These are phyloP conservation scores for Colletotrichum scovillei DNA, from an alignment of 2,329 filamentous ascomycete genomes.

Conservation along the genomic window DNA sequence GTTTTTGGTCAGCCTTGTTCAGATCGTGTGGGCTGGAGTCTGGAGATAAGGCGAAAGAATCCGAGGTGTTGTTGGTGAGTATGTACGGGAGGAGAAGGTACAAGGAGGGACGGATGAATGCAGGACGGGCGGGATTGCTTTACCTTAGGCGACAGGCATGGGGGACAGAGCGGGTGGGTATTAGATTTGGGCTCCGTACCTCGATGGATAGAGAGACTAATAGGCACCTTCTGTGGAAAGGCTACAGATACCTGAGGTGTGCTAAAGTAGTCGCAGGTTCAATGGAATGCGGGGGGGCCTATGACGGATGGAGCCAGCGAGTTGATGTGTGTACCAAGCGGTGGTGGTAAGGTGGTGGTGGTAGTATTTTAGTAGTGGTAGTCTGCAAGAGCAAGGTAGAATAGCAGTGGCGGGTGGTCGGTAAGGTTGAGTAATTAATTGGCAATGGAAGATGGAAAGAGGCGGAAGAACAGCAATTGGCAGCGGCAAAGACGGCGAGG, in stretches of 20 bases:
- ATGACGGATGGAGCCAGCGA: constrained; percentile 13
- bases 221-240: not conserved
- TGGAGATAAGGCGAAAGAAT: constrained; percentile 27
- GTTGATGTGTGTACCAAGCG: not conserved
- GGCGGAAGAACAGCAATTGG: constrained; percentile 7
- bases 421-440: not conserved
- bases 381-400: not conserved
- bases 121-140: constrained; percentile 19
- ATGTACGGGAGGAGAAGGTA: not conserved
- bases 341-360: no score
- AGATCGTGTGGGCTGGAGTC: constrained; percentile 21
- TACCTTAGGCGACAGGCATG: constrained; percentile 25
- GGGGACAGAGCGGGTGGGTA: constrained; percentile 19
- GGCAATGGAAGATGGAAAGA: not conserved
- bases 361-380: not conserved
- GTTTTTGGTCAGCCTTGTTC: constrained; percentile 29
- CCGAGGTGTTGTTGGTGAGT: constrained; percentile 21
- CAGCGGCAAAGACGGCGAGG: constrained; percentile 2
- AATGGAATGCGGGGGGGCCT: constrained; percentile 18
- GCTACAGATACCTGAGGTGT: not conserved
- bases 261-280: not conserved
- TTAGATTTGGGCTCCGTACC: constrained; percentile 26
- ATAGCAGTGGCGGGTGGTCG: not conserved
- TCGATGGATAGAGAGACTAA: constrained; percentile 15
- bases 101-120: constrained; percentile 26